Evolutionary conservation across 2,329 filamentous ascomycete genomes (phyloP), one percentile per base, ranked within the genome.

Genomic region (Nigrospora osmanthi): DNA sequence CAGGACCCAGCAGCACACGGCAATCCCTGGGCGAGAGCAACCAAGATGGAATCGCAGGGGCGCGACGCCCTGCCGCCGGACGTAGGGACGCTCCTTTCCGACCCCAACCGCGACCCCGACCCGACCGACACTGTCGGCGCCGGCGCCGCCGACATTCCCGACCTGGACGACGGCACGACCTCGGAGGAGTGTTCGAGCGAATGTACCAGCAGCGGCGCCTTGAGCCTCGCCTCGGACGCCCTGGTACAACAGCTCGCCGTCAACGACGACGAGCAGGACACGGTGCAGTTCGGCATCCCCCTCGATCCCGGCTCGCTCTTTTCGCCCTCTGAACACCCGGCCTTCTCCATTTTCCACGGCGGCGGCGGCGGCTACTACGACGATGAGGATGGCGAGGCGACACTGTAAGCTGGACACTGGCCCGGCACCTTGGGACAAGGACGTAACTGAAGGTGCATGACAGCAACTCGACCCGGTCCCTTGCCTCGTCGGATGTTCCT

Each of bases 401-500:
- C 54, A 35, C 54, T 69, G 72, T 75, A 59, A 66, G 71, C 59
- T 40, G n/a, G 23, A 17, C 16, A 28, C 17, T 6, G 23, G 23
- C 6, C 23, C 16, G 15, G n/a, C 17, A 14, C 14, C 16, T 28
- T 13, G 42, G n/a, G 34, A 32, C 35, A 30, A 28, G 16, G 23
- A 33, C 16, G 13, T 23, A 16, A 28, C 9, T 35, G 32, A 43
- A 36, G 41, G 23, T 39, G 19, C 19, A 36, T 35, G 28, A 36
- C 41, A 61, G 58, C 47, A 48, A 58, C 39, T 58, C 72, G 12
- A 75, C 71, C 15, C 64, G 70, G 40, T 75, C 72, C n/a, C 56
- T 75, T 41, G 72, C 68, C 56, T 69, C 69, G 35, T 60, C 65
- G 46, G 72, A 75, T 49, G 66, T 83, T 31, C 72, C 80, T 55